Conservation (phyloP, 192 early-diverging fungal species). For the Entomortierella beljakovae region DNA sequence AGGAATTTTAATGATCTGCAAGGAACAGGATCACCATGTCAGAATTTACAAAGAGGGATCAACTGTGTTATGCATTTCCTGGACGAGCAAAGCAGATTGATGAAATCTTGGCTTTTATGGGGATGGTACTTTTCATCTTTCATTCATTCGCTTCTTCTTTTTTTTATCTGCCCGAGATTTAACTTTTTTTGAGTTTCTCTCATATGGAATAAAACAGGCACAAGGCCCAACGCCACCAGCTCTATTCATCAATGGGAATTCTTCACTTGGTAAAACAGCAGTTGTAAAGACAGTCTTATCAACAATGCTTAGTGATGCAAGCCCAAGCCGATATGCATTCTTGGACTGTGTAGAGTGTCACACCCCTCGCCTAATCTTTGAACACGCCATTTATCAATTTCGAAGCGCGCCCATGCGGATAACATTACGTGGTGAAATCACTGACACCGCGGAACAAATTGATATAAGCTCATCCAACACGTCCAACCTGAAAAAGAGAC, state of each 20-base stretch:
- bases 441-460: neutral
- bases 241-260: slow-evolving; percentile 61
- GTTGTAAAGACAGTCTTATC: slow-evolving; percentile 42
- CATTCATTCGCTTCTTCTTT: neutral
- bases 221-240: slow-evolving; percentile 52
- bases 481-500: slow-evolving; percentile 62
- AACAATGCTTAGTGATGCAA: slow-evolving; percentile 15
- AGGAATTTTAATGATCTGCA: no score
- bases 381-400: slow-evolving; percentile 78
- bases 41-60: neutral
- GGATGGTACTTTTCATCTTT: slow-evolving; percentile 40
- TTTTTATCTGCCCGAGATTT: no score
- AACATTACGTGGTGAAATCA: neutral
- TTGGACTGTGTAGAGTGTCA: slow-evolving; percentile 84
- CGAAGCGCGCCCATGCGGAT: slow-evolving; percentile 56
- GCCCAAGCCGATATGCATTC: slow-evolving; percentile 60
- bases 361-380: slow-evolving; percentile 82
- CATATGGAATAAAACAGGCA: slow-evolving; percentile 8
- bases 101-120: slow-evolving; percentile 58
- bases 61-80: slow-evolving; percentile 51
- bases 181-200: no score
- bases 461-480: neutral
- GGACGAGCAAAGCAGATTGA: slow-evolving; percentile 57
- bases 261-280: slow-evolving; percentile 63
- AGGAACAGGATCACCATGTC: neutral